Base-by-base conservation (phyloP, 129 eudicot species). In the Escallonia rubra region DNA sequence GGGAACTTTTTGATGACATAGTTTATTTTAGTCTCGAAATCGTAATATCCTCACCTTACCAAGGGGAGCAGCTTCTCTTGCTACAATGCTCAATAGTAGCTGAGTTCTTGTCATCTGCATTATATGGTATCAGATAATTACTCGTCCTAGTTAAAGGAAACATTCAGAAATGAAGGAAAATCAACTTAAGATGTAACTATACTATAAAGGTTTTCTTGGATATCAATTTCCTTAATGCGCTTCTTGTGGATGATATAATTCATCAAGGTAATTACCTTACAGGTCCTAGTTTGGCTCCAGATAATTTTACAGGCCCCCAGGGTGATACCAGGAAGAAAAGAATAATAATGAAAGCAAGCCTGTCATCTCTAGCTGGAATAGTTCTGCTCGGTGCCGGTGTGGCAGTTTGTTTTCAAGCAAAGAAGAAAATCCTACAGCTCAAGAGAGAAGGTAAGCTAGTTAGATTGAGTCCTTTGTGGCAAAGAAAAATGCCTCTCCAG, bases 381-480 rank as follows among this genome's bases (percentile, higher is more conserved):
- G 34, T 61, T 13, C 7, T 61, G 52, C 62, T 74, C 15, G 64
- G 67, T 52, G 4, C 74, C 13, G 64, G 80, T 57, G 42, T 82
- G 47, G 13, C 59, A 38, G 59, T 77, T 5, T 4, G 61, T 41
- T 4, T 66, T 50, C 70, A 67, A 71, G 74, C 47, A 67, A 74
- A 73, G 76, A 81, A 49, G 67, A 77, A 61, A 67, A 70, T 23
- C 4, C 71, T 38, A 43, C 51, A 15, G 71, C 41, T 23, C 40
- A 57, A 61, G 9, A 72, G 66, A 43, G 75, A 75, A 75, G 85
- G 85, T 80, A 68, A 57, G 41, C 14, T 39, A 38, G 3, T 2
- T 5, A 14, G 23, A 34, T n/a, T 58, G 34, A 58, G 14, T 53
- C 39, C 6, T 7, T 44, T 6, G 10, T 14, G 12, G 42, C 42